phyloP scores from a whole-genome alignment of 176 grass and related monocot genomes.

The Phoenix roebelenii region DNA sequence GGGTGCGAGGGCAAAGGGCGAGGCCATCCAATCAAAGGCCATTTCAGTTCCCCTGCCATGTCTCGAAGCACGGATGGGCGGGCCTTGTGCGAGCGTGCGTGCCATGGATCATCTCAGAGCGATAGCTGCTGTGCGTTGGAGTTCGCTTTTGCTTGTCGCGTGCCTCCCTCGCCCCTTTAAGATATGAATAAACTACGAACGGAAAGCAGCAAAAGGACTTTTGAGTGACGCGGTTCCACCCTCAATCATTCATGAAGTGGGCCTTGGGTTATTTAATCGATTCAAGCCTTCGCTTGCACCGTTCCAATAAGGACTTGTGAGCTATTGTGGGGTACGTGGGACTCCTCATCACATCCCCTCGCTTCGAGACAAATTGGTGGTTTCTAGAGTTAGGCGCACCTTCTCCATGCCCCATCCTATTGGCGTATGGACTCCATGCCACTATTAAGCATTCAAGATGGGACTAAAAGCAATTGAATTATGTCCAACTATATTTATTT shows the following conservation, averaged over 20 bases:
- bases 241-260: constrained; percentile 21
- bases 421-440: too few species aligned
- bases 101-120: background rate
- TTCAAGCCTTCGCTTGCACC: background rate
- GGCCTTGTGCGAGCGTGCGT: background rate
- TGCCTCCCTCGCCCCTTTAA: background rate
- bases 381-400: too few species aligned
- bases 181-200: background rate
- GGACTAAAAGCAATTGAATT: too few species aligned
- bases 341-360: too few species aligned
- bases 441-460: too few species aligned
- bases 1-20: too few species aligned
- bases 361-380: too few species aligned
- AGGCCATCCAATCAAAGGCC: background rate
- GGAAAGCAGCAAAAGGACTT: constrained; percentile 6
- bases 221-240: constrained; percentile 17
- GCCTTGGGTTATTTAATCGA: background rate
- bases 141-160: background rate
- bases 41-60: background rate
- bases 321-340: too few species aligned
- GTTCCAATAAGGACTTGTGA: too few species aligned
- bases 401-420: too few species aligned
- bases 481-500: too few species aligned
- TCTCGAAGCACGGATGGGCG: background rate
- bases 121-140: background rate